phyloP scores from a whole-genome alignment of 257 asterid genomes.

The Solanum etuberosum region DNA sequence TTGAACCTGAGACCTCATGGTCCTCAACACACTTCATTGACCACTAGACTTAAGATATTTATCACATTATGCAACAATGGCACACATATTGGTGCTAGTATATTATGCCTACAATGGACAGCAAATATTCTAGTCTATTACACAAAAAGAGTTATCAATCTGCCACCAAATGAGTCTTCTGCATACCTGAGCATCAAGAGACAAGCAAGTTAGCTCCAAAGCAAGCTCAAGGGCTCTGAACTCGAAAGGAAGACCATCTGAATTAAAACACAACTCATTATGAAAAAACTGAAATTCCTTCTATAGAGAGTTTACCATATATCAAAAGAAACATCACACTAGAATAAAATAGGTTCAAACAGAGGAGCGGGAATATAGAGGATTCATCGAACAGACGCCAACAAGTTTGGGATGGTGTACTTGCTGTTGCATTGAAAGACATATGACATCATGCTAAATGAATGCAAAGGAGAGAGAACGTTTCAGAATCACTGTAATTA shows the following conservation, averaged over 20 bases:
- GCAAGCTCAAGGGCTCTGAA: conserved; percentile 96
- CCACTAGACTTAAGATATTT: neutral
- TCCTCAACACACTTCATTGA: neutral
- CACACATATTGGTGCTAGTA: neutral
- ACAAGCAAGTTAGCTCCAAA: conserved; percentile 79
- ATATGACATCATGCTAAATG: neutral
- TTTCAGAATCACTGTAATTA: neutral
- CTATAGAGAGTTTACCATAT: neutral
- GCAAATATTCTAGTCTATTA: neutral
- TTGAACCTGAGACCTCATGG: neutral
- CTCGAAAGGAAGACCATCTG: conserved; percentile 96
- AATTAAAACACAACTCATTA: conserved; percentile 11
- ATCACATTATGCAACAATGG: neutral
- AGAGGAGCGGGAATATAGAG: neutral
- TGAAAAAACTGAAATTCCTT: neutral
- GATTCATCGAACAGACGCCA: neutral
- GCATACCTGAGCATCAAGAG: conserved; percentile 91
- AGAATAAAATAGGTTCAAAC: neutral
- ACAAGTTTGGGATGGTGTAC: neutral
- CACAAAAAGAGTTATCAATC: neutral
- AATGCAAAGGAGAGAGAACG: neutral
- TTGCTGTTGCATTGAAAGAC: neutral
- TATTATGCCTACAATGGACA: neutral
- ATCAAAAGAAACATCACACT: neutral
- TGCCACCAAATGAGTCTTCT: conserved; percentile 5